Evolutionary conservation across 1,284 basidiomycete species (phyloP).

Genomic region (Boletus semigastroideus): DNA sequence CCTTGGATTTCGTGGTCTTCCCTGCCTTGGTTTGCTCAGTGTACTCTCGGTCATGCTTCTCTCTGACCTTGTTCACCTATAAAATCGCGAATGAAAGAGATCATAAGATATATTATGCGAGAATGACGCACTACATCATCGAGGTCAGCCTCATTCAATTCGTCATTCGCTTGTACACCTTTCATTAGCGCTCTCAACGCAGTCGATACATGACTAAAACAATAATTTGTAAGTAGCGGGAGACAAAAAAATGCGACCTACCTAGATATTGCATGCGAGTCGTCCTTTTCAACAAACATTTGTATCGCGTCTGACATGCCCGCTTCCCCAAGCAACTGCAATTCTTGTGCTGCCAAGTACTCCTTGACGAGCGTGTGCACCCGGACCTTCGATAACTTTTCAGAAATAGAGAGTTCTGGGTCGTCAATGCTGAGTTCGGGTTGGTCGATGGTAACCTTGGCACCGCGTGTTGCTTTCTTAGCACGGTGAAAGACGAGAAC

Average conservation of each 20-base stretch:
- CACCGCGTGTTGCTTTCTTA: slow-evolving; percentile 50
- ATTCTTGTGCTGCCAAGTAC: slow-evolving; percentile 85
- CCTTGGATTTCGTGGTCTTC: slow-evolving; percentile 43
- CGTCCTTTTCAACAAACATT: slow-evolving; percentile 94
- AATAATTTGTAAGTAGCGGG: background rate
- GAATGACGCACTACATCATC: slow-evolving; percentile 62
- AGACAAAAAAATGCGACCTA: slow-evolving; percentile 39
- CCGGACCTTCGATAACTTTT: slow-evolving; percentile 69
- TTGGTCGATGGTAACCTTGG: slow-evolving; percentile 63
- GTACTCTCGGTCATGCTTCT: slow-evolving; percentile 64
- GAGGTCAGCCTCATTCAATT: slow-evolving; percentile 73
- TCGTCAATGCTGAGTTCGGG: slow-evolving; percentile 77
- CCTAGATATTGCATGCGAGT: slow-evolving; percentile 87
- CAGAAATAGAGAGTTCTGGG: slow-evolving; percentile 57
- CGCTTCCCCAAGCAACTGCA: slow-evolving; percentile 82
- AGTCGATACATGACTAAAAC: slow-evolving; percentile 63
- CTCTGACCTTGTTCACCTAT: slow-evolving; percentile 66
- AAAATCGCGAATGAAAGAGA: background rate
- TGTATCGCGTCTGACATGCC: slow-evolving; percentile 92
- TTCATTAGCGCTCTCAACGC: slow-evolving; percentile 66
- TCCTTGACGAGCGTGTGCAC: slow-evolving; percentile 83
- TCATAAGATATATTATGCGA: background rate
- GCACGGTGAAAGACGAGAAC: slow-evolving; percentile 87
- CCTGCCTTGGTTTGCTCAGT: slow-evolving; percentile 41
- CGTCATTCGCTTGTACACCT: slow-evolving; percentile 59